These are phyloP conservation scores for Globisporangium solare DNA, from an alignment of 352 stramenopile genomes.

Conservation along the genomic window DNA sequence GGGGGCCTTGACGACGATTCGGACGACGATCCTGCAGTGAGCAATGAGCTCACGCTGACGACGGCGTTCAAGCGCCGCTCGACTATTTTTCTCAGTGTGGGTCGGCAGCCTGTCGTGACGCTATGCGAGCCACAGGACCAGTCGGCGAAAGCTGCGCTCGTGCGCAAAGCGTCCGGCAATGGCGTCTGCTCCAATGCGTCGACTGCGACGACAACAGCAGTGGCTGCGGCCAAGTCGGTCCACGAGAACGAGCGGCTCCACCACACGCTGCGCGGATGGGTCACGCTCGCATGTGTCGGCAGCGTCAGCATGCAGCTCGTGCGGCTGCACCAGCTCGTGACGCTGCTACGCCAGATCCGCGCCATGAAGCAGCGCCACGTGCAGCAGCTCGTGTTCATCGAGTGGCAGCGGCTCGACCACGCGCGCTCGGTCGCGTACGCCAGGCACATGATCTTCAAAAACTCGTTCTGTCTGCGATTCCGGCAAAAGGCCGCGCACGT, in stretches of 20 bases:
- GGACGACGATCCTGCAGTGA: background rate
- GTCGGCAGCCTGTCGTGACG: constrained; percentile 1
- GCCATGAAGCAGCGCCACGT: constrained; percentile 23
- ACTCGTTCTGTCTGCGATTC: constrained; percentile 34
- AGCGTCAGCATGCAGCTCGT: constrained; percentile 35
- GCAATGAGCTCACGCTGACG: background rate
- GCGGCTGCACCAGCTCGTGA: constrained; percentile 20
- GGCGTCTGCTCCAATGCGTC: background rate
- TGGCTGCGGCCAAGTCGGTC: background rate
- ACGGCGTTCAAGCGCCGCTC: constrained; percentile 25
- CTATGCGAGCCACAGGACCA: background rate
- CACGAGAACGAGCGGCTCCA: constrained; percentile 6
- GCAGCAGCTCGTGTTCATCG: constrained; percentile 28
- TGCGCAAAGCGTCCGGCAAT: background rate
- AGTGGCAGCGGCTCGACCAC: constrained; percentile 34
- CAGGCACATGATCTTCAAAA: constrained; percentile 28
- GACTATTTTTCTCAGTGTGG: constrained; percentile 24
- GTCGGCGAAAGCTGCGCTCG: background rate
- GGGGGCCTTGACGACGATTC: background rate
- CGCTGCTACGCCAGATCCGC: constrained; percentile 20
- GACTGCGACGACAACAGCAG: background rate
- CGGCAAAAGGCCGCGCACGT: constrained; percentile 28
- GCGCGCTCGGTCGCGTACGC: constrained; percentile 19
- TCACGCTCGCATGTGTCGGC: constrained; percentile 32
- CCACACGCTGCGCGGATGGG: constrained; percentile 24